Evolutionary conservation across 2,329 filamentous ascomycete genomes (phyloP).

Genomic region (Macrophomina phaseolina): DNA sequence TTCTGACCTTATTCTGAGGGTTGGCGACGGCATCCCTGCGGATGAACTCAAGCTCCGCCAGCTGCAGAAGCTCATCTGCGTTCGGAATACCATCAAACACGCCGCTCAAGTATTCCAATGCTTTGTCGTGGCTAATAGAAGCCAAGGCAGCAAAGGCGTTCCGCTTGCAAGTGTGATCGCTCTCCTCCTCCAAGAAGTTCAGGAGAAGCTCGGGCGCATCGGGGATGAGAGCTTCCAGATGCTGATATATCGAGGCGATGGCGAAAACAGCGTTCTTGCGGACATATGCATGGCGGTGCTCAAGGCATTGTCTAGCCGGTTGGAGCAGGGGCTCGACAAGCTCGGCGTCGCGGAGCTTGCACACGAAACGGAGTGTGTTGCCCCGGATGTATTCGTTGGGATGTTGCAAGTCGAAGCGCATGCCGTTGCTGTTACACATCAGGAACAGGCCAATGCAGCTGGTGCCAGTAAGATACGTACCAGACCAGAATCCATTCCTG

Average conservation of each 20-base stretch:
- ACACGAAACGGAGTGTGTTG: constrained; percentile 96
- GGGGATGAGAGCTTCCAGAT: constrained; percentile 89
- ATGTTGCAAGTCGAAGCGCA: constrained; percentile 95
- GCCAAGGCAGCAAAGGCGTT: constrained; percentile 94
- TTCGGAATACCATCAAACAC: constrained; percentile 95
- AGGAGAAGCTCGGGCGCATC: constrained; percentile 93
- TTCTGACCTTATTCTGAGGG: constrained; percentile 82
- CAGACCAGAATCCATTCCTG: constrained; percentile 99
- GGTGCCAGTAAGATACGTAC: constrained; percentile 59
- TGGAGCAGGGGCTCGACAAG: constrained; percentile 95
- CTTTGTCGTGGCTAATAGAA: constrained; percentile 91
- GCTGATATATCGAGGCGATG: constrained; percentile 87
- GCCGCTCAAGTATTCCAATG: constrained; percentile 82
- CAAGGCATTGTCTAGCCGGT: constrained; percentile 87
- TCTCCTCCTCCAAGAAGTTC: constrained; percentile 87
- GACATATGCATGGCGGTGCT: constrained; percentile 96
- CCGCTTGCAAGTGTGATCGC: constrained; percentile 93
- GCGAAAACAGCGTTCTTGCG: constrained; percentile 98
- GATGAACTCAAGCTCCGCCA: constrained; percentile 96
- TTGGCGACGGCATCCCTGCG: constrained; percentile 97
- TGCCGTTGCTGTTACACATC: constrained; percentile 76
- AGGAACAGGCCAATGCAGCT: constrained; percentile 26
- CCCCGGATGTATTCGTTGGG: constrained; percentile 98
- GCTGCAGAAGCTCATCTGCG: constrained; percentile 88
- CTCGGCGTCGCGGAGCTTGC: constrained; percentile 93